These are phyloP conservation scores for Suillus subalutaceus DNA, from an alignment of 768 basidiomycete species.

Conservation along the genomic window DNA sequence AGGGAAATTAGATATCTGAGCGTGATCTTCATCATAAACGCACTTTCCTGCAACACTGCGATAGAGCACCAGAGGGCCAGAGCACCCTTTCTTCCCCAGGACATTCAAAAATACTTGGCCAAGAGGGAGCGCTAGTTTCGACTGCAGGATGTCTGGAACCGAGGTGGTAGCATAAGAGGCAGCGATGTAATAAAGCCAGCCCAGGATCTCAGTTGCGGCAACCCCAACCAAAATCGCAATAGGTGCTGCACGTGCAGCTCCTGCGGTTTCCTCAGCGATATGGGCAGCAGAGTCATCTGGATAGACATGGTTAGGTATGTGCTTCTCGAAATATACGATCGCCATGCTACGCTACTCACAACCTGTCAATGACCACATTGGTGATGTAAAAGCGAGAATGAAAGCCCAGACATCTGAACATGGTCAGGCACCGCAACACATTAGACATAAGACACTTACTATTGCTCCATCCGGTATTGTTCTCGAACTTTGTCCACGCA, in stretches of 20 bases:
- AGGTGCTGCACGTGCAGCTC: conserved; percentile 46
- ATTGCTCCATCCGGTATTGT: conserved; percentile 27
- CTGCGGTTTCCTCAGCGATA: conserved; percentile 48
- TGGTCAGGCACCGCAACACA: background rate
- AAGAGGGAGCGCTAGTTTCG: conserved; percentile 41
- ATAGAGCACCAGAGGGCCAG: conserved; percentile 48
- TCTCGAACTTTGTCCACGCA: conserved; percentile 29
- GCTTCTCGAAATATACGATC: background rate
- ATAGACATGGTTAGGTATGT: background rate
- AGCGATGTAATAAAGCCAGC: conserved; percentile 46
- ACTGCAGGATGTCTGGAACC: conserved; percentile 35
- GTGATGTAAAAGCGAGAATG: conserved; percentile 28
- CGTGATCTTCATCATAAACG: background rate
- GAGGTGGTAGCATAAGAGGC: conserved; percentile 46
- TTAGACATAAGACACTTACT: conserved; percentile 11
- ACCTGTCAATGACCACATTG: conserved; percentile 30
- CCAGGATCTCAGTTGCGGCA: conserved; percentile 40
- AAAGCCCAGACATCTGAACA: conserved; percentile 26
- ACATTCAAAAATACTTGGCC: conserved; percentile 44
- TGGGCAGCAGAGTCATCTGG: conserved; percentile 52
- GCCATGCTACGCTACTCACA: conserved; percentile 15
- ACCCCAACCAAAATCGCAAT: conserved; percentile 49
- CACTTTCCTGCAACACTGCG: conserved; percentile 43
- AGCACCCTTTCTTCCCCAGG: conserved; percentile 45
- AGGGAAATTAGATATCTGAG: background rate